Conservation (phyloP, 73 alveolate species). For the Symbiodinium pilosum region DNA sequence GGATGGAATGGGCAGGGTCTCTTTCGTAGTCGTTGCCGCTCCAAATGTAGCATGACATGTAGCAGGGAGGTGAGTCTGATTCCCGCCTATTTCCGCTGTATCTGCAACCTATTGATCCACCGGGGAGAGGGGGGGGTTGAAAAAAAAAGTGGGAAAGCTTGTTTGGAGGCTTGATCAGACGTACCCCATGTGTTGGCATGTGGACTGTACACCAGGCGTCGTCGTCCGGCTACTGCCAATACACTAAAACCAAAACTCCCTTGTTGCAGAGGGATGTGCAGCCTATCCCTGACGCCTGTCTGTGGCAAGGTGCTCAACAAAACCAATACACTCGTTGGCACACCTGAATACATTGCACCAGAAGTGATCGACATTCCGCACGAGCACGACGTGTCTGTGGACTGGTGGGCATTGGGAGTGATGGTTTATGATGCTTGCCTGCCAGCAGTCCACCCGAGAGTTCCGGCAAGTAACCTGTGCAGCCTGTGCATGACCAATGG, state of each 20-base stretch:
- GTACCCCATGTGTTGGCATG: not conserved
- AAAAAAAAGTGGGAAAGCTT: too few species aligned
- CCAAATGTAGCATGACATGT: too few species aligned
- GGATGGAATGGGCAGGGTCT: too few species aligned
- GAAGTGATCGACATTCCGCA: conserved; percentile 64
- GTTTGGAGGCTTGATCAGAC: too few species aligned
- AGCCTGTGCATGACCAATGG: too few species aligned
- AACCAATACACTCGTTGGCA: conserved; percentile 69
- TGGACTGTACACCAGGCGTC: not conserved
- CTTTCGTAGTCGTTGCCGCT: too few species aligned
- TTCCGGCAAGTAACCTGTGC: too few species aligned
- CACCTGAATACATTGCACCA: conserved; percentile 89
- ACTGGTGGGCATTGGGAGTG: conserved; percentile 87
- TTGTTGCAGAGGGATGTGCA: not conserved
- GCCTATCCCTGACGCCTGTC: too few species aligned
- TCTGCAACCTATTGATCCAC: too few species aligned
- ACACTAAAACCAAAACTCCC: not conserved
- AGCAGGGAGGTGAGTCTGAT: too few species aligned
- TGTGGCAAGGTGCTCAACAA: conserved; percentile 78
- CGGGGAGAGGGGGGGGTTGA: too few species aligned
- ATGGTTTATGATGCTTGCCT: conserved; percentile 25
- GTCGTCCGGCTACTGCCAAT: not conserved
- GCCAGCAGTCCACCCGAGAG: not conserved
- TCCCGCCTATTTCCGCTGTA: too few species aligned
- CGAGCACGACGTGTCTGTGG: conserved; percentile 55